A percentile compares a stretch with the other conserved stretches of the same genome.
These are phyloP conservation scores for Copromyces sp. DNA, from an alignment of 495 filamentous ascomycete species.

Conservation along the genomic window DNA sequence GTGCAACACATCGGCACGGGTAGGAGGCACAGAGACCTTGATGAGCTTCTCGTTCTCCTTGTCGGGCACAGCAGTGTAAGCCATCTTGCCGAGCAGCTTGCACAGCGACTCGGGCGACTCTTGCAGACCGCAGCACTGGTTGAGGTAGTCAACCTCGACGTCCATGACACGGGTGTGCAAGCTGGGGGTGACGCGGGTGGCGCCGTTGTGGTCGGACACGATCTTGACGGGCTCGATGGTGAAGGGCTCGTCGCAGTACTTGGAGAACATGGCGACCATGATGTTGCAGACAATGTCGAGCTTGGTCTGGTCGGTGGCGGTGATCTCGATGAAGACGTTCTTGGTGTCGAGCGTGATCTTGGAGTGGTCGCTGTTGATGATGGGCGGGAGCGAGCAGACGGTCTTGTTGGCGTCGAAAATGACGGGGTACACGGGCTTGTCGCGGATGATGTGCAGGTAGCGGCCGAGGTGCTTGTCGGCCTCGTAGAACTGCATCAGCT, in stretches of 20 bases:
- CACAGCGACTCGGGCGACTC: slow-evolving; percentile 63
- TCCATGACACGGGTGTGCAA: slow-evolving; percentile 62
- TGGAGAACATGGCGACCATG: slow-evolving; percentile 93
- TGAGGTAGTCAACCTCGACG: slow-evolving; percentile 85
- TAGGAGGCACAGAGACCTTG: slow-evolving; percentile 74
- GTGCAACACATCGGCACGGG: slow-evolving; percentile 88
- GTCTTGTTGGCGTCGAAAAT: slow-evolving; percentile 81
- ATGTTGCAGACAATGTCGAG: slow-evolving; percentile 91
- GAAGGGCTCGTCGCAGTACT: slow-evolving; percentile 80
- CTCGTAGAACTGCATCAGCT: slow-evolving; percentile 94
- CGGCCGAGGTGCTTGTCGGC: slow-evolving; percentile 73
- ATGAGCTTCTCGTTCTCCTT: slow-evolving; percentile 58
- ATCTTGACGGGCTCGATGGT: slow-evolving; percentile 90
- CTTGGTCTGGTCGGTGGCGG: slow-evolving; percentile 94
- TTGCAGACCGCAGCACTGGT: slow-evolving; percentile 75
- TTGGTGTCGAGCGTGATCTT: slow-evolving; percentile 85
- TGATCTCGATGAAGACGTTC: slow-evolving; percentile 95
- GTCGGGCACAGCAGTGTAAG: slow-evolving; percentile 56
- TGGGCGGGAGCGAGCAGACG: slow-evolving; percentile 89
- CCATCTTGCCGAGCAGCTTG: slow-evolving; percentile 76
- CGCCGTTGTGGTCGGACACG: slow-evolving; percentile 78
- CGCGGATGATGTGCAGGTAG: slow-evolving; percentile 85
- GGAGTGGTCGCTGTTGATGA: slow-evolving; percentile 94
- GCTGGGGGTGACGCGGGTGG: slow-evolving; percentile 70
- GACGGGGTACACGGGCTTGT: slow-evolving; percentile 92